A percentile compares a stretch with the other conserved stretches of the same genome.
Conservation (phyloP, 192 early-diverging fungal species). For the Lobulomyces angularis region DNA sequence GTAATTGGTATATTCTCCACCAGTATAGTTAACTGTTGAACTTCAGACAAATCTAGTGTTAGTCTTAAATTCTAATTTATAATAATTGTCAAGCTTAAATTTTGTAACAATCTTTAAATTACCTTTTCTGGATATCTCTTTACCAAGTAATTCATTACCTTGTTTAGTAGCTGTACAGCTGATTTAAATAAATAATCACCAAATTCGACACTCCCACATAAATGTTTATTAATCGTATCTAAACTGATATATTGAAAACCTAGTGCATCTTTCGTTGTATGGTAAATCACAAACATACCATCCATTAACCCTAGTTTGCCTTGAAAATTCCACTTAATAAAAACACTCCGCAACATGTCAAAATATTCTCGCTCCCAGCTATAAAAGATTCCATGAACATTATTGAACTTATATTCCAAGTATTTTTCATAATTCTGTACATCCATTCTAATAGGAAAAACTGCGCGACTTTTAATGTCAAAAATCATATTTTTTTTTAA, state of each 20-base stretch:
- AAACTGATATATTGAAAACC: slow-evolving; percentile 87
- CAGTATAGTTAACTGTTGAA: no score
- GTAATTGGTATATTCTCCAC: no score
- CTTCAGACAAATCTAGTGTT: no score
- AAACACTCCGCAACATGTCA: slow-evolving; percentile 84
- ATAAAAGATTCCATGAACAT: slow-evolving; percentile 51
- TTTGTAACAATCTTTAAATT: no score
- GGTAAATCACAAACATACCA: slow-evolving; percentile 83
- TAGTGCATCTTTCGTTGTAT: slow-evolving; percentile 82
- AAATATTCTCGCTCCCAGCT: slow-evolving; percentile 89
- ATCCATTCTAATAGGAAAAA: slow-evolving; percentile 70
- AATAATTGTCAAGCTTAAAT: no score
- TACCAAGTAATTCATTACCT: no score
- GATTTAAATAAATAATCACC: no score
- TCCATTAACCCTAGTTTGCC: slow-evolving; percentile 91
- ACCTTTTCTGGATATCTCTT: no score
- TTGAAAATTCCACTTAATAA: slow-evolving; percentile 82
- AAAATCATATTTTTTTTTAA: slow-evolving; percentile 67
- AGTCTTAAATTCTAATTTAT: no score
- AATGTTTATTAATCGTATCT: slow-evolving; percentile 64
- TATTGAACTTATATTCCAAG: slow-evolving; percentile 56
- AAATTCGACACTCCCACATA: slow-evolving; percentile 58
- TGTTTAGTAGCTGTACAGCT: no score
- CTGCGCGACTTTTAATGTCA: slow-evolving; percentile 85
- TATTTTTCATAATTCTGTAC: slow-evolving; percentile 54